Conservation (phyloP, 345 rosid genomes). For the Bretschneidera sinensis region DNA sequence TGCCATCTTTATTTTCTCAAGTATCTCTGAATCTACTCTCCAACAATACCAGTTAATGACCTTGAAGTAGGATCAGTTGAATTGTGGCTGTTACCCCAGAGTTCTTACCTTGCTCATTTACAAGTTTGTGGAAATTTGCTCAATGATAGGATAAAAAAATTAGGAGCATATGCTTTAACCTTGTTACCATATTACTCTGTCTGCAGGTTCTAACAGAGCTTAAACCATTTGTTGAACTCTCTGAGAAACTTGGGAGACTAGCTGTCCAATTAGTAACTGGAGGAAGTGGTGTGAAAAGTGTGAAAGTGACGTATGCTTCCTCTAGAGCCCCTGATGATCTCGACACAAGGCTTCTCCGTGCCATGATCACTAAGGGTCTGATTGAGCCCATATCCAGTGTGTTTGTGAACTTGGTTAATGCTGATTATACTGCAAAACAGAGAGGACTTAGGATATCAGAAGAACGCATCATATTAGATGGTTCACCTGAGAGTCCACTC, state of each 20-base stretch:
- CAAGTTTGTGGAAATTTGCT: not conserved
- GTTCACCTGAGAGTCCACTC: constrained; percentile 69
- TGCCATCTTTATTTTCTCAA: not conserved
- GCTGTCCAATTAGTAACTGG: constrained; percentile 83
- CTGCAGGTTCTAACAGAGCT: constrained; percentile 77
- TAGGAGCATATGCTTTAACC: not conserved
- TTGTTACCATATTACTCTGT: not conserved
- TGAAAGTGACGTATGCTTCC: constrained; percentile 73
- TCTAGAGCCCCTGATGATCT: constrained; percentile 76
- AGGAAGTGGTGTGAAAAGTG: constrained; percentile 80
- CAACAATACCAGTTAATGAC: too few species aligned
- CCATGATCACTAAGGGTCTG: constrained; percentile 75
- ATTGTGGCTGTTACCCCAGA: not conserved
- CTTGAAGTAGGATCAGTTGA: not conserved
- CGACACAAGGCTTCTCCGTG: constrained; percentile 81
- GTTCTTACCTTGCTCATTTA: too few species aligned
- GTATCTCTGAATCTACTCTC: not conserved
- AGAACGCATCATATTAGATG: constrained; percentile 53
- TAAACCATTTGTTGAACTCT: constrained; percentile 71
- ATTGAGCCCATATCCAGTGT: constrained; percentile 75
- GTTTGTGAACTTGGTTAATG: constrained; percentile 72
- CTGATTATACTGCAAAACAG: constrained; percentile 78
- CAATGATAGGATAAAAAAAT: too few species aligned
- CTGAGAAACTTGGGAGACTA: constrained; percentile 71
- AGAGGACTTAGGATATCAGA: constrained; percentile 70